Evolutionary conservation across 306 rosid genomes (phyloP).

Genomic region (Castanea crenata): DNA sequence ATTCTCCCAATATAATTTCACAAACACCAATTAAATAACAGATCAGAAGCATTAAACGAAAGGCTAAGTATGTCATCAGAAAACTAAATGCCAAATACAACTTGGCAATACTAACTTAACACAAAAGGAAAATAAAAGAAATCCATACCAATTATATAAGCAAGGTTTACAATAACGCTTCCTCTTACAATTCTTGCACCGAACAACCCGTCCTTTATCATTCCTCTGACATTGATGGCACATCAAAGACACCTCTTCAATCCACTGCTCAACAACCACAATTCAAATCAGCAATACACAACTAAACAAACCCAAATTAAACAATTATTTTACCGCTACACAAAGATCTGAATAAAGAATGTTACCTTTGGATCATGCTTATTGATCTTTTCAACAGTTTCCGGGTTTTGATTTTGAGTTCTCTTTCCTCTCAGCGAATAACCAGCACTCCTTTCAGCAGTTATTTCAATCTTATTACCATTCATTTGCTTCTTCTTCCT

Average conservation of each 20-base stretch:
- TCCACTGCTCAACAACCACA: conserved; percentile 29
- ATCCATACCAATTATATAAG: conserved; percentile 45
- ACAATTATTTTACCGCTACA: not conserved
- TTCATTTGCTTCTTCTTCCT: too few species aligned
- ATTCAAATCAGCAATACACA: too few species aligned
- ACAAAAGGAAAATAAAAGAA: not conserved
- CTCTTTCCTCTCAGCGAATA: too few species aligned
- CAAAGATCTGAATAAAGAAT: not conserved
- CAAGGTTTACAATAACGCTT: conserved; percentile 66
- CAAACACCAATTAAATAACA: not conserved
- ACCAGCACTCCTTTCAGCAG: too few species aligned
- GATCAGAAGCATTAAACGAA: too few species aligned
- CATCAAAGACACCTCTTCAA: conserved; percentile 49
- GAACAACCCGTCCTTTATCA: conserved; percentile 70
- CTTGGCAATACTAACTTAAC: not conserved
- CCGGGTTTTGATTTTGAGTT: too few species aligned
- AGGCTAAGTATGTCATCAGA: too few species aligned
- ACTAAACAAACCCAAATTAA: not conserved
- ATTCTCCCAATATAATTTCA: too few species aligned
- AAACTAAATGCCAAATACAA: too few species aligned
- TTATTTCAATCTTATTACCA: too few species aligned
- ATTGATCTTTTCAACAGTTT: not conserved
- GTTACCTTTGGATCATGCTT: not conserved
- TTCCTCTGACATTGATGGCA: conserved; percentile 95
- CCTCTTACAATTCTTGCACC: conserved; percentile 42